Evolutionary conservation across 83 land plant species (phyloP), one percentile per base, ranked within the genome.

Genomic region (Picea abies): DNA sequence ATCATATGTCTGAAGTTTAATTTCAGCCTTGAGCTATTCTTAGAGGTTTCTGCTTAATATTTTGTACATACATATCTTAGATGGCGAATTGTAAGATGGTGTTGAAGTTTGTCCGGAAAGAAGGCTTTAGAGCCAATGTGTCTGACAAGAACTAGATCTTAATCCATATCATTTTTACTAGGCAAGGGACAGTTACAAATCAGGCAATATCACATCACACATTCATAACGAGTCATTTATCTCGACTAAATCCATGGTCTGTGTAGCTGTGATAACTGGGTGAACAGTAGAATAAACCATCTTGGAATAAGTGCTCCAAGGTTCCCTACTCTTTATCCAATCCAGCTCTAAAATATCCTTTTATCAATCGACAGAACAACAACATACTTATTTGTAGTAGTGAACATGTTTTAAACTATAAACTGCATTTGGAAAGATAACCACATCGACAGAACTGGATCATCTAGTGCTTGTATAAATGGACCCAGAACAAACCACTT

Each of bases 281-380:
- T 17, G 16, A 44, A 14, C 16, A 44, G 58, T 12, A n/a, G 58
- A 44, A 71, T 19, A 71, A 52, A 2, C 14, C 56, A 52, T 10
- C 2, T 52, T 52, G 56, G 56, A 52, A 52, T 11, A 52, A 52
- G 11, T 52, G 56, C 12, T 52, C 12, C 56, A 52, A 52, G 56
- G 56, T 52, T 52, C 56, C 56, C 12, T 1, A 52, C 12, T 52
- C 12, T 52, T 8, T 73, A 19, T 73, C 58, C 17, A 41, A 47
- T 44, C 17, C 12, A 52, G 90, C 92, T 79, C 99, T 97, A 90
- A 96, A 96, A 73, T 94, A 94, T 79, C 84, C 89, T 85, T 96
- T 69, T 98, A 11, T 10, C 56, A 52, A 52, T 52, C 12, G 10
- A 41, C 44, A 41, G 6, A 52, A 10, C 56, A 10, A 52, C 14